These are phyloP conservation scores for Takakia lepidozioides DNA, from an alignment of 225 moss, liverwort and hornwort genomes.

Conservation along the genomic window DNA sequence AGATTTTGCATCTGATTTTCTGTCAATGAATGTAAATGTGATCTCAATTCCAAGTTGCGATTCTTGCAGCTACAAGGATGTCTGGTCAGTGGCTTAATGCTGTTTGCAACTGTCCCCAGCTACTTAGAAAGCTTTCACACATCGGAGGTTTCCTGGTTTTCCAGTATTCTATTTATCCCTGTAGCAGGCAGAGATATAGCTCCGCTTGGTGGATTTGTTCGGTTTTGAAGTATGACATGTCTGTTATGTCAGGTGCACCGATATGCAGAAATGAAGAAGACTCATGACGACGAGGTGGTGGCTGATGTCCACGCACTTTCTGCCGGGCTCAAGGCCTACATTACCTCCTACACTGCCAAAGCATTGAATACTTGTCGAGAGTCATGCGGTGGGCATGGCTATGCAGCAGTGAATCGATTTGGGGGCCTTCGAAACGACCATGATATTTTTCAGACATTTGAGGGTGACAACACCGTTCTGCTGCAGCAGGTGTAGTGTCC, in stretches of 20 bases:
- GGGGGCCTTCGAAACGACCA: slow-evolving; percentile 75
- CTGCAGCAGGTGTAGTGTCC: slow-evolving; percentile 52
- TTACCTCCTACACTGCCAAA: slow-evolving; percentile 76
- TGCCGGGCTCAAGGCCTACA: slow-evolving; percentile 77
- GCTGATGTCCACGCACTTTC: slow-evolving; percentile 80
- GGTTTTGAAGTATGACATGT: too few relatives aligned
- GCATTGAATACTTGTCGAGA: slow-evolving; percentile 80
- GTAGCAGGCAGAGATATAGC: too few relatives aligned
- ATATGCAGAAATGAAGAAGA: slow-evolving; percentile 80
- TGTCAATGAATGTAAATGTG: too few relatives aligned
- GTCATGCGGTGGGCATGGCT: slow-evolving; percentile 81
- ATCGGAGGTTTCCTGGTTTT: too few relatives aligned
- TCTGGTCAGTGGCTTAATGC: too few relatives aligned
- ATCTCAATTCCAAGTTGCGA: too few relatives aligned
- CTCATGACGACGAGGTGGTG: slow-evolving; percentile 67
- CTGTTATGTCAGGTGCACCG: slow-evolving; percentile 63
- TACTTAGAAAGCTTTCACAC: too few relatives aligned
- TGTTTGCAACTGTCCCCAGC: too few relatives aligned
- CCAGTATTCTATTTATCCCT: too few relatives aligned
- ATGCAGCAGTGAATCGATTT: slow-evolving; percentile 81
- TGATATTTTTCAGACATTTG: slow-evolving; percentile 83
- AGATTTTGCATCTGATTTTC: too few relatives aligned
- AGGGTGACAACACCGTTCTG: slow-evolving; percentile 80
- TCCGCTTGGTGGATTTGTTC: too few relatives aligned
- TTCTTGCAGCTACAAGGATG: too few relatives aligned